Percentiles rank a stretch among this genome's conserved stretches.
These are phyloP conservation scores for Podila epicladia DNA, from an alignment of 192 early-diverging fungal genomes.

Conservation along the genomic window DNA sequence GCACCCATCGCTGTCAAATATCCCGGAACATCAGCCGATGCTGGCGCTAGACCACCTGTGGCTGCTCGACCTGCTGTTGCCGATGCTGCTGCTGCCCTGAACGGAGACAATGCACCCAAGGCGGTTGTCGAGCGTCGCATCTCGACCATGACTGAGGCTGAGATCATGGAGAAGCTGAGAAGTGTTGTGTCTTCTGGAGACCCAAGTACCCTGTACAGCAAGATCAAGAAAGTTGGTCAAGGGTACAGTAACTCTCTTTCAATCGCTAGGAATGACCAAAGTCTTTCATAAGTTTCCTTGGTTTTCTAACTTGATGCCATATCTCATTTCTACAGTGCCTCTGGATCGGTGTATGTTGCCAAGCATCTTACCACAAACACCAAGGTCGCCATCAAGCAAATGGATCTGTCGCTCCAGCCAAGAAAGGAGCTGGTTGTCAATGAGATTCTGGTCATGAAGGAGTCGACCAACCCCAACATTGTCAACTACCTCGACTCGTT, in stretches of 20 bases:
- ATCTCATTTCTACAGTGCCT: slow-evolving; percentile 66
- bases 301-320: slow-evolving; percentile 1
- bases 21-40: slow-evolving; percentile 8
- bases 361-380: slow-evolving; percentile 75
- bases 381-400: slow-evolving; percentile 94
- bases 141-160: slow-evolving; percentile 90
- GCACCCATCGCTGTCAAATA: slow-evolving; percentile 3
- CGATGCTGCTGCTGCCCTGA: slow-evolving; percentile 46
- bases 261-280: background rate
- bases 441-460: slow-evolving; percentile 96
- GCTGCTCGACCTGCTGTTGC: slow-evolving; percentile 30
- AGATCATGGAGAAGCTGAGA: slow-evolving; percentile 95
- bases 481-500: slow-evolving; percentile 97
- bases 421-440: slow-evolving; percentile 93
- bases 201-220: slow-evolving; percentile 90
- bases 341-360: slow-evolving; percentile 98
- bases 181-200: slow-evolving; percentile 91
- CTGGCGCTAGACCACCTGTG: slow-evolving; percentile 17
- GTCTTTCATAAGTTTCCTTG: background rate
- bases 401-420: slow-evolving; percentile 88
- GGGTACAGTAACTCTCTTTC: slow-evolving; percentile 62
- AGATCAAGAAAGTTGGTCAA: slow-evolving; percentile 97
- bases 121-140: slow-evolving; percentile 77
- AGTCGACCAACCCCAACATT: slow-evolving; percentile 94
- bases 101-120: slow-evolving; percentile 38